Conservation (phyloP, 495 filamentous ascomycete genomes). For the Lasiosphaeria ovina region DNA sequence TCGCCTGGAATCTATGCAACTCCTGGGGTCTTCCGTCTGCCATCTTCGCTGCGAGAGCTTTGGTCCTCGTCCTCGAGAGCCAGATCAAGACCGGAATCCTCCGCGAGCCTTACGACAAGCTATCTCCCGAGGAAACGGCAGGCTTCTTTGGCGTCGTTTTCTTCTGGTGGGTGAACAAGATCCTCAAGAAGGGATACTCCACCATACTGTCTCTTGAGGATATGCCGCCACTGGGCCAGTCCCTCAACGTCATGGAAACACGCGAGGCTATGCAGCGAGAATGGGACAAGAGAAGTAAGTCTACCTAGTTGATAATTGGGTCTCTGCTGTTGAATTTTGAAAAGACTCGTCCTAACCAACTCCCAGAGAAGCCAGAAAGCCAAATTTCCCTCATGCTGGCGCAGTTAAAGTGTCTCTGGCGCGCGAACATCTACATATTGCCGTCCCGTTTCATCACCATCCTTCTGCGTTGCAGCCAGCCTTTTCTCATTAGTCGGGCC, state of each 20-base stretch:
- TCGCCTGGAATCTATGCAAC: slow-evolving; percentile 15
- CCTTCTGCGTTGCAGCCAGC: slow-evolving; percentile 59
- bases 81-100: slow-evolving; percentile 47
- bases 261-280: slow-evolving; percentile 13
- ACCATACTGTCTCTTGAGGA: slow-evolving; percentile 21
- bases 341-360: background rate
- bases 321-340: background rate
- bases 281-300: slow-evolving; percentile 16
- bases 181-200: slow-evolving; percentile 23
- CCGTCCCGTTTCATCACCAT: slow-evolving; percentile 52
- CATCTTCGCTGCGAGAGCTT: slow-evolving; percentile 18
- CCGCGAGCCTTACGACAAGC: slow-evolving; percentile 34
- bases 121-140: slow-evolving; percentile 26
- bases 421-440: slow-evolving; percentile 45
- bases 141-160: slow-evolving; percentile 26
- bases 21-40: background rate
- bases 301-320: background rate
- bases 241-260: slow-evolving; percentile 6
- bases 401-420: slow-evolving; percentile 46
- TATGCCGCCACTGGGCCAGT: slow-evolving; percentile 14
- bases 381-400: slow-evolving; percentile 18
- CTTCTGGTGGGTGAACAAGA: slow-evolving; percentile 36
- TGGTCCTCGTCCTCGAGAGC: slow-evolving; percentile 47
- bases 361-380: slow-evolving; percentile 15
- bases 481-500: slow-evolving; percentile 54